Evolutionary conservation across 1,284 basidiomycete species (phyloP), one percentile per base, ranked within the genome.

Genomic region (Coniferiporia sulphurascens): DNA sequence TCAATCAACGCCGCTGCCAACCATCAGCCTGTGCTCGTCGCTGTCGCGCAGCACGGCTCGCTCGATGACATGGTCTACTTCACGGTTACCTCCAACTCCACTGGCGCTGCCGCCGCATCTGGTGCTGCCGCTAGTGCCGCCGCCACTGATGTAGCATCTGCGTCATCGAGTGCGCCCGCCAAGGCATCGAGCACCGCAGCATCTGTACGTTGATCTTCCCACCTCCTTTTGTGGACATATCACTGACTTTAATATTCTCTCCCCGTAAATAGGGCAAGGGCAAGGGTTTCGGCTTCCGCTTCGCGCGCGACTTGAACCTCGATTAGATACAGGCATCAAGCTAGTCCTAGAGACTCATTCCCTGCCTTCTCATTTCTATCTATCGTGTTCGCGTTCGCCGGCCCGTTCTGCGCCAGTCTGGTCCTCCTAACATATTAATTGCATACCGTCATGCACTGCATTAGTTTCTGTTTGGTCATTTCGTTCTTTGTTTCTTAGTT

Each of bases 11-110:
- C 76, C 35, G 75, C 81, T n/a, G 71, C 82, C 43, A 89, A 89
- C 72, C 87, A 87, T 69, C 82, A 84, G 67, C 85, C 86, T n/a
- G 78, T 72, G 56, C 76, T 86, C 61, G 82, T 81, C 61, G 78
- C 86, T 19, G 71, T 87, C 57, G 83, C 80, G 36, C 83, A 84
- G 68, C 85, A 80, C 65, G 84, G 82, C 65, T 73, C 75, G 17
- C 66, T 84, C 49, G 81, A 83, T 67, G 83, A 86, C 70, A 77
- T 74, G 67, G 69, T 80, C 68, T 86, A 85, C 71, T 81, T 87
- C 65, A 65, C 75, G 70, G 10, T 58, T 46, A 52, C 61, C 34
- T 63, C 19, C 46, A 58, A 59, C 27, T 36, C 62, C 12, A 53
- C 51, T 19, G 63, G 50, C 50, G 55, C 48, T 17, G 62, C 51